phyloP scores from a whole-genome alignment of 768 basidiomycete species.

The Wakefieldia striispora region DNA sequence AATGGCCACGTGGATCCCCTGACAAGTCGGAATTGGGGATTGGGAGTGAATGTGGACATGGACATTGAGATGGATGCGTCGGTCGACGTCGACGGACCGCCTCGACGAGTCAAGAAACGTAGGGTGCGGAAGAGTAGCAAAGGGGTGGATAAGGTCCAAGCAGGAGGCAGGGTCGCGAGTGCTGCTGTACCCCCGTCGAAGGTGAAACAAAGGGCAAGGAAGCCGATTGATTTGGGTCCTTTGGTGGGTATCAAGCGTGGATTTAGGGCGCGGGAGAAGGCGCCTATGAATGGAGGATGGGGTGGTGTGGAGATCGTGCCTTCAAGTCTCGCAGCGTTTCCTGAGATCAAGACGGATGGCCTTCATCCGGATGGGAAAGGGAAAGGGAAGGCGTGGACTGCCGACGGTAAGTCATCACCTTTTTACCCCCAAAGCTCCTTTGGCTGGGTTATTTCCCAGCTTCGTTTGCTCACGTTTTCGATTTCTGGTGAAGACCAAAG shows the following conservation, averaged over 20 bases:
- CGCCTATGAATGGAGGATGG: slow-evolving; percentile 58
- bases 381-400: slow-evolving; percentile 17
- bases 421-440: not conserved
- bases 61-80: slow-evolving; percentile 20
- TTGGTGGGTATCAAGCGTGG: slow-evolving; percentile 59
- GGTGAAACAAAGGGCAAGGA: not conserved
- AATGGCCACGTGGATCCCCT: slow-evolving; percentile 10
- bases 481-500: slow-evolving; percentile 1
- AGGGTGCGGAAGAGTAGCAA: slow-evolving; percentile 19
- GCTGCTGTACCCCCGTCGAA: not conserved
- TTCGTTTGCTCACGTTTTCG: not conserved
- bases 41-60: slow-evolving; percentile 27
- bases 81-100: slow-evolving; percentile 4
- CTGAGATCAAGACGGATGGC: slow-evolving; percentile 8
- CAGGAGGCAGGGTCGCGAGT: not conserved
- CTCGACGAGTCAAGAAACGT: slow-evolving; percentile 16
- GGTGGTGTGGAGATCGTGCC: slow-evolving; percentile 59
- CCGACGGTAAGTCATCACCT: slow-evolving; percentile 21
- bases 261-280: slow-evolving; percentile 57
- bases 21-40: slow-evolving; percentile 11
- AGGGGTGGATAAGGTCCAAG: slow-evolving; percentile 30
- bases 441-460: not conserved
- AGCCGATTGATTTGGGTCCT: slow-evolving; percentile 54
- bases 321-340: slow-evolving; percentile 20
- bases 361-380: slow-evolving; percentile 8